A percentile compares a stretch with the other conserved stretches of the same genome.
Evolutionary conservation across 31 red algal species (phyloP).

Genomic region (Endocladia muricata): DNA sequence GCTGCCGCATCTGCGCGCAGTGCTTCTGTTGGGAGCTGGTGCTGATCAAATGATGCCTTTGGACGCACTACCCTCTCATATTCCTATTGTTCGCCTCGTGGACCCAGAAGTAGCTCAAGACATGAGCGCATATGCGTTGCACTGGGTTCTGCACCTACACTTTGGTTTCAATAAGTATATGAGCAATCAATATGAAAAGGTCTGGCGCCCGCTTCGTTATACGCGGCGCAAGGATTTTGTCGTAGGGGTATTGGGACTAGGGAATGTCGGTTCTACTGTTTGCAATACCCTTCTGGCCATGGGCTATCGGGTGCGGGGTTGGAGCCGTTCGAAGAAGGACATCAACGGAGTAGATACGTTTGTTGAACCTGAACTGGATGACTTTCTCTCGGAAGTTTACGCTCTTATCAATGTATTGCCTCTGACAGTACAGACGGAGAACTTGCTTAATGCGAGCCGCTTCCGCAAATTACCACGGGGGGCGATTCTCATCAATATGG

Average conservation of each 20-base stretch:
- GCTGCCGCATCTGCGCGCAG: conserved; percentile 4
- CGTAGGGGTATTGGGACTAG: conserved; percentile 15
- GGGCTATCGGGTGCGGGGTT: conserved; percentile 1
- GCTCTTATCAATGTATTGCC: conserved; percentile 16
- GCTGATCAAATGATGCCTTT: conserved; percentile 2
- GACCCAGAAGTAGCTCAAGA: too few relatives aligned
- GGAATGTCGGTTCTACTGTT: neutral
- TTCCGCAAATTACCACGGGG: neutral
- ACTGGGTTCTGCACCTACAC: too few relatives aligned
- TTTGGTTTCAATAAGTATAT: too few relatives aligned
- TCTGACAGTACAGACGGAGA: conserved; percentile 4
- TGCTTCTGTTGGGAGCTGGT: conserved; percentile 5
- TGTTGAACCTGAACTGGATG: neutral
- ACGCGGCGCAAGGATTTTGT: too few relatives aligned
- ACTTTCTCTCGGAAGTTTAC: neutral
- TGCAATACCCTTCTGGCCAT: neutral
- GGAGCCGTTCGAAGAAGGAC: neutral
- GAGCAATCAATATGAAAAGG: too few relatives aligned
- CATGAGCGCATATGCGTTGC: too few relatives aligned
- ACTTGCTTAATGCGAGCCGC: neutral
- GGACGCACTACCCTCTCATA: neutral
- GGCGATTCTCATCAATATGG: conserved; percentile 11
- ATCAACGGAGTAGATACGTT: neutral
- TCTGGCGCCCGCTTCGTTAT: too few relatives aligned
- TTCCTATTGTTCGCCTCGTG: conserved; percentile 11